Base-by-base conservation (phyloP, 148 eudicot genomes). In the Amaranthus cruentus region DNA sequence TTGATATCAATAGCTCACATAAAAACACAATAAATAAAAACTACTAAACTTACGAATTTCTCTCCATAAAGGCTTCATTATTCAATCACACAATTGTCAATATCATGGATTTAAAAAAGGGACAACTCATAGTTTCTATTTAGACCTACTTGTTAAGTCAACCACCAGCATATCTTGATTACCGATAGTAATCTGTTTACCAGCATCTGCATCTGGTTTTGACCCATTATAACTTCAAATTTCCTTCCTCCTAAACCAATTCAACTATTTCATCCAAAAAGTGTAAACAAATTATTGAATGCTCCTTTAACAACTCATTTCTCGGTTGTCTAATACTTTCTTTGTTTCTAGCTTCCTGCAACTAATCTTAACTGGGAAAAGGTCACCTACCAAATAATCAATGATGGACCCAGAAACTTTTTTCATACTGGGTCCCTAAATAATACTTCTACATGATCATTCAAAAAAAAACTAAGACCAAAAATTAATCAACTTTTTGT, bases 331-430 rank as follows among this genome's bases (percentile, higher is more conserved):
- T 43, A 58, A 57, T 5, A 64, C 0, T 7, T 55, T 51, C 46
- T 42, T 60, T 78, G 69, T 67, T 68, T 61, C 7, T 52, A 78
- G 69, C 73, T 73, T 44, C 44, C 61, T 49, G 2, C 5, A 28
- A 3, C 66, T 49, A 38, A 59, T 59, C 68, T 73, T 73, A 47
- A 49, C 21, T 73, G 12, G 64, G 18, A 77, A 14, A 66, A 58
- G 69, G 62, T 78, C 68, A 73, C 62, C 66, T 53, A 73, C 52
- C 73, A 73, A 55, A 48, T 18, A 49, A 48, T 65, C 58, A 57
- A 18, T 50, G 49, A 53, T 64, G 71, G 76, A 56, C 75, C 66
- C 70, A 64, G 0, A 15, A 66, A 47, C 2, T n/a, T 47, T 64
- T 52, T 7, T 47, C 43, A 9, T 54, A 4, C 14, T 71, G 49